Percentiles rank a stretch among this genome's conserved stretches.
Conservation (phyloP, 805 yeast species). For the Yarrowia sp. region DNA sequence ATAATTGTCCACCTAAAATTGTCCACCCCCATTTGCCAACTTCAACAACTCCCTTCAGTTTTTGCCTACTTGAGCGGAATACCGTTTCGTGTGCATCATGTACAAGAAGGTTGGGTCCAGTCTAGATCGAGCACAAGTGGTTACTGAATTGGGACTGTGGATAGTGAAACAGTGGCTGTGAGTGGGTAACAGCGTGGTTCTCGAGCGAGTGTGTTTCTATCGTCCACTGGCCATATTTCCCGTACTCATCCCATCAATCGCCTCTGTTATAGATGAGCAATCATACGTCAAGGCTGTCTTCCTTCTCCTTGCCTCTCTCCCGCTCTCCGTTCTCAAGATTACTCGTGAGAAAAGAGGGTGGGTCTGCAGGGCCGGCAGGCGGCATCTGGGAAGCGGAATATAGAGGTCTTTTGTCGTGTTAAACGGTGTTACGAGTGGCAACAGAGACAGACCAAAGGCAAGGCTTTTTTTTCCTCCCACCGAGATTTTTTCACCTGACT, state of each 20-base stretch:
- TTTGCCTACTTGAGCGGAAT: slow-evolving; percentile 27
- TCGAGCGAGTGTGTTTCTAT: no score
- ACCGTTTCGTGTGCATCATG: slow-evolving; percentile 29
- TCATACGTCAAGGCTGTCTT: slow-evolving; percentile 11
- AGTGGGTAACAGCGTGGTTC: no score
- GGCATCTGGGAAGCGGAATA: slow-evolving; percentile 5
- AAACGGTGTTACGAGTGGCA: not conserved
- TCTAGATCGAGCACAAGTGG: slow-evolving; percentile 28
- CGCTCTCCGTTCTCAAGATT: slow-evolving; percentile 5
- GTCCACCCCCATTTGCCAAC: no score
- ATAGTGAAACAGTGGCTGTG: slow-evolving; percentile 1
- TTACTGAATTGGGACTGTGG: slow-evolving; percentile 19
- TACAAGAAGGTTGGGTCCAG: slow-evolving; percentile 31
- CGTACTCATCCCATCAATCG: not conserved
- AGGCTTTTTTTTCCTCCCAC: no score
- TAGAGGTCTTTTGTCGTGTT: not conserved
- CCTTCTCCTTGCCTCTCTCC: not conserved
- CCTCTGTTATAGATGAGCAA: not conserved
- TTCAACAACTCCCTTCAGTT: no score
- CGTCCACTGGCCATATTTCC: no score
- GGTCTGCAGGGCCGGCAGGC: slow-evolving; percentile 31
- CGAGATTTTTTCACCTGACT: no score
- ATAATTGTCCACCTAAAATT: no score
- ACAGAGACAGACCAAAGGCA: no score
- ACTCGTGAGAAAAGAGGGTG: slow-evolving; percentile 2